phyloP scores from a whole-genome alignment of 192 early-diverging fungal genomes.

The Polychytrium aggregatum region DNA sequence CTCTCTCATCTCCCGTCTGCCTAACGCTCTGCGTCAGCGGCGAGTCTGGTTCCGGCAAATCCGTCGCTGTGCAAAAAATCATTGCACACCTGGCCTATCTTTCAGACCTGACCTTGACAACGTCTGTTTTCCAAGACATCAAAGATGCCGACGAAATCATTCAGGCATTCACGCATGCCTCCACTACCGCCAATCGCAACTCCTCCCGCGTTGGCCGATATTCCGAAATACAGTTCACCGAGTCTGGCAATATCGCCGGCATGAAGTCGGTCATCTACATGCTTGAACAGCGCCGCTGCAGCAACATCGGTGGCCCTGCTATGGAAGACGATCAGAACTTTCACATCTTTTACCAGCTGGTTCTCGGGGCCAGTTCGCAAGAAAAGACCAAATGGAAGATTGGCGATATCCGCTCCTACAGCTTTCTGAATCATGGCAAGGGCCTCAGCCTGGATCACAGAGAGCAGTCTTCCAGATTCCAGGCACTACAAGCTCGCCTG shows the following conservation, averaged over 20 bases:
- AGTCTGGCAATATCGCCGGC: slow-evolving; percentile 77
- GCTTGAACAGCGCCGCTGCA: slow-evolving; percentile 66
- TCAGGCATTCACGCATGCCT: slow-evolving; percentile 82
- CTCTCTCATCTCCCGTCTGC: no score
- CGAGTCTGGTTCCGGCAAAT: slow-evolving; percentile 30
- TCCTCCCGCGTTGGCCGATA: slow-evolving; percentile 78
- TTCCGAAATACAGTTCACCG: slow-evolving; percentile 85
- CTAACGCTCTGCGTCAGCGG: slow-evolving; percentile 21
- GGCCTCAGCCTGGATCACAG: slow-evolving; percentile 27
- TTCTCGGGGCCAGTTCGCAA: slow-evolving; percentile 56
- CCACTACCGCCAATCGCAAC: slow-evolving; percentile 60
- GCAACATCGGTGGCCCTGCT: slow-evolving; percentile 19
- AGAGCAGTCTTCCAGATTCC: slow-evolving; percentile 40
- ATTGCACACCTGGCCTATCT: slow-evolving; percentile 20
- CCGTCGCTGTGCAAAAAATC: slow-evolving; percentile 16
- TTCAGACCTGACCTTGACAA: slow-evolving; percentile 9
- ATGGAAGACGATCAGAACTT: slow-evolving; percentile 80
- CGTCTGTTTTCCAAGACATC: slow-evolving; percentile 19
- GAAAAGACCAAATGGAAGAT: slow-evolving; percentile 57
- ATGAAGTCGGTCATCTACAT: slow-evolving; percentile 73
- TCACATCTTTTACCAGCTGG: slow-evolving; percentile 80
- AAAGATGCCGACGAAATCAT: slow-evolving; percentile 60
- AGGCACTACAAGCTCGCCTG: slow-evolving; percentile 59
- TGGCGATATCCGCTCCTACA: slow-evolving; percentile 24
- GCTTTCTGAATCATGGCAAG: slow-evolving; percentile 16